Conservation (phyloP, 1,284 basidiomycete genomes). For the Sphaerobolus stellatus region DNA sequence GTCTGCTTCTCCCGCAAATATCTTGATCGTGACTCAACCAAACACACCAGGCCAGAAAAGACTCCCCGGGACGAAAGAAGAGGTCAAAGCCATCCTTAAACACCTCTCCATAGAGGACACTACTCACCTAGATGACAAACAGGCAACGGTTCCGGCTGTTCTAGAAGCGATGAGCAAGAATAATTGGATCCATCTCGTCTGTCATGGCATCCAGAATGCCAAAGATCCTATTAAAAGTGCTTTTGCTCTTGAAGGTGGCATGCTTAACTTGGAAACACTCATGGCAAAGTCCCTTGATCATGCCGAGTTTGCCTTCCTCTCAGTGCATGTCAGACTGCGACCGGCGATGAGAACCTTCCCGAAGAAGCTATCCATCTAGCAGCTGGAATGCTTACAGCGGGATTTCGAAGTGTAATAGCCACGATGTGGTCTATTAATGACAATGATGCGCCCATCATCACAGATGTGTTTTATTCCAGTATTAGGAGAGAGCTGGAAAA, state of each 20-base stretch:
- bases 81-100: not conserved
- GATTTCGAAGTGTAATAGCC: conserved; percentile 22
- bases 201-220: conserved; percentile 19
- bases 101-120: not conserved
- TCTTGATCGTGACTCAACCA: not conserved
- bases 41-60: not conserved
- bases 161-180: not conserved
- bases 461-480: conserved; percentile 13
- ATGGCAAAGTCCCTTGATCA: conserved; percentile 14
- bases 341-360: conserved; percentile 18
- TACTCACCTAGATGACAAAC: not conserved
- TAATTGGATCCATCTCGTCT: conserved; percentile 21
- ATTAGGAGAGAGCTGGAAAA: no score
- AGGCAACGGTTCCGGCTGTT: not conserved
- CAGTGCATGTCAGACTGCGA: conserved; percentile 29
- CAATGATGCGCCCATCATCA: conserved; percentile 13
- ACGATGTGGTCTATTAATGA: conserved; percentile 27
- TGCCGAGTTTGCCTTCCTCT: conserved; percentile 25
- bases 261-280: conserved; percentile 15
- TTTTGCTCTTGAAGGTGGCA: conserved; percentile 16
- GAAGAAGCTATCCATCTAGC: conserved; percentile 26
- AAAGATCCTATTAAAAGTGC: conserved; percentile 14
- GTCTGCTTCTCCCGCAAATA: not conserved
- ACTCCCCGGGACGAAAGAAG: conserved; percentile 1
- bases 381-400: conserved; percentile 24